Evolutionary conservation across 129 eudicot species (phyloP).

Genomic region (Tanacetum coccineum): DNA sequence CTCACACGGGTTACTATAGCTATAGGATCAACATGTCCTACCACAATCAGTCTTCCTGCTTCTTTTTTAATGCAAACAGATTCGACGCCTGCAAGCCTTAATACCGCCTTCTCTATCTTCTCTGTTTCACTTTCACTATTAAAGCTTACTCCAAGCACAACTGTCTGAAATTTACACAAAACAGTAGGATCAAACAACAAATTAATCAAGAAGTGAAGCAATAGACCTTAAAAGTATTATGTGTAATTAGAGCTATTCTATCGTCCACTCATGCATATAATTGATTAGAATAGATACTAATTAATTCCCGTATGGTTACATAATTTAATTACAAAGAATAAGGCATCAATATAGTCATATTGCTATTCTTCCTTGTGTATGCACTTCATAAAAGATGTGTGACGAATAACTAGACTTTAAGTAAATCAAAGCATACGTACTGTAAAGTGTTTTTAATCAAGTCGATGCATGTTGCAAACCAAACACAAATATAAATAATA

Average conservation of each 20-base stretch:
- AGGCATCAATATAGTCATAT: neutral
- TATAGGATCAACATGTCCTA: constrained; percentile 12
- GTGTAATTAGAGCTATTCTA: no score
- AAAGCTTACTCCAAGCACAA: neutral
- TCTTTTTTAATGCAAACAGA: neutral
- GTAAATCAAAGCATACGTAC: no score
- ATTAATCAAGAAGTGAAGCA: neutral
- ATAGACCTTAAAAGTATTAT: neutral
- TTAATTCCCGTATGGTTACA: no score
- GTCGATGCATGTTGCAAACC: no score
- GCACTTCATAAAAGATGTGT: no score
- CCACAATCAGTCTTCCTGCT: neutral
- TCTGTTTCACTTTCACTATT: constrained; percentile 3
- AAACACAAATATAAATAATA: neutral
- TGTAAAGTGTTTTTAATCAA: no score
- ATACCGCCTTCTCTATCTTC: constrained; percentile 12
- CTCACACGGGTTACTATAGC: neutral
- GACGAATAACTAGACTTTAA: no score
- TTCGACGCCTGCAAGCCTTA: neutral
- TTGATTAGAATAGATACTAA: no score
- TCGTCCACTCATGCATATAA: no score
- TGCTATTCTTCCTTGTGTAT: constrained; percentile 14
- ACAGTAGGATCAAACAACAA: neutral
- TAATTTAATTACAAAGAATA: no score
- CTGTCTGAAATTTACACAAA: constrained; percentile 1